Conservation (phyloP, 2,329 filamentous ascomycete genomes). For the Orbilia blumenaviensis region DNA sequence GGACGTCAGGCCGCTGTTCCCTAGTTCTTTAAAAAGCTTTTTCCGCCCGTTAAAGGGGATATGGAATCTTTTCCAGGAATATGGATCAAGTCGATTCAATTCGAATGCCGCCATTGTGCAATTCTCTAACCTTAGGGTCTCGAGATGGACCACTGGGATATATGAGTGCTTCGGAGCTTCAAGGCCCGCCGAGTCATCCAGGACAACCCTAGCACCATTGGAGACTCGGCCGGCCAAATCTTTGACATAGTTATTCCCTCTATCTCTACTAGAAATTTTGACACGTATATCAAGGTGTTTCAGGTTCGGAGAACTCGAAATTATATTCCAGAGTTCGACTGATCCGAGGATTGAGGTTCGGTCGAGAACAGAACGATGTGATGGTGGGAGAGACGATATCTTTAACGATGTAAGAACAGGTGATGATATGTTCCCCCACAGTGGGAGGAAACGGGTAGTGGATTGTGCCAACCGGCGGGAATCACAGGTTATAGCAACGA, state of each 20-base stretch:
- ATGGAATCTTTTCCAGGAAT: constrained; percentile 12
- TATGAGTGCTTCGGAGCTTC: neutral
- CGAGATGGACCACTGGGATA: constrained; percentile 17
- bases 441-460: constrained; percentile 34
- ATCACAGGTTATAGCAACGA: constrained; percentile 29
- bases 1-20: neutral
- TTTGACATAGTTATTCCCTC: constrained; percentile 38
- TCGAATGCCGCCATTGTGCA: constrained; percentile 38
- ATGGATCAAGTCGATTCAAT: constrained; percentile 33
- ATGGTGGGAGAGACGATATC: constrained; percentile 32
- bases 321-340: constrained; percentile 46
- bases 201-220: neutral
- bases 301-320: constrained; percentile 31
- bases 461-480: constrained; percentile 42
- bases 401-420: constrained; percentile 26
- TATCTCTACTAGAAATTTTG: constrained; percentile 29
- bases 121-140: constrained; percentile 31
- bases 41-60: constrained; percentile 52
- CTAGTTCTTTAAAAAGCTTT: constrained; percentile 29
- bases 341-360: constrained; percentile 31
- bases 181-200: neutral
- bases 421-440: constrained; percentile 49
- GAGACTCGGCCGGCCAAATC: constrained; percentile 14
- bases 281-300: constrained; percentile 38
- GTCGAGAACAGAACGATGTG: constrained; percentile 44